Evolutionary conservation across 2,329 filamentous ascomycete species (phyloP).

Genomic region (Aureobasidium uvarum): DNA sequence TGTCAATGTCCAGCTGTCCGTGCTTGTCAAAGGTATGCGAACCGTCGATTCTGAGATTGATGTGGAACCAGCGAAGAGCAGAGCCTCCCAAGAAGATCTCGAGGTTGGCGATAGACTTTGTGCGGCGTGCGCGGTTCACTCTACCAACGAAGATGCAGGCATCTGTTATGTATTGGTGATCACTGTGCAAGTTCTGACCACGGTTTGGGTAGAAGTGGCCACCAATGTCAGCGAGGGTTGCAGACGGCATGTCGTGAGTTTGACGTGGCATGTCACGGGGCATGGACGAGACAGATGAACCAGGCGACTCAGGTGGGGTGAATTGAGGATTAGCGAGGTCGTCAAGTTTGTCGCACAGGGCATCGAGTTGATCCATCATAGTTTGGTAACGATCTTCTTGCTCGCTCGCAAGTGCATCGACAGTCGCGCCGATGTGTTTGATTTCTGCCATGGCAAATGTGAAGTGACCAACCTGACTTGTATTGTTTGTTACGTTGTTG

Average conservation of each 20-base stretch:
- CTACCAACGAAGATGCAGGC: slow-evolving; percentile 5
- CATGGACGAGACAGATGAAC: neutral
- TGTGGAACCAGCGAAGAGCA: slow-evolving; percentile 8
- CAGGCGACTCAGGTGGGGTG: slow-evolving; percentile 14
- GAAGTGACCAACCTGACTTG: neutral
- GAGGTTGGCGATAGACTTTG: slow-evolving; percentile 3
- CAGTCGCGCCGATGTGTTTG: neutral
- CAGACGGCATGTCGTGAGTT: neutral
- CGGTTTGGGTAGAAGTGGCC: slow-evolving; percentile 12
- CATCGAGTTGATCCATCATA: neutral
- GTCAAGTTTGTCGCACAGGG: slow-evolving; percentile 9
- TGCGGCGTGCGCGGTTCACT: slow-evolving; percentile 9
- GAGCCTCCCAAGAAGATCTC: slow-evolving; percentile 16
- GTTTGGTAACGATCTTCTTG: neutral
- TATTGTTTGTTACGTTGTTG: neutral
- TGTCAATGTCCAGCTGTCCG: neutral
- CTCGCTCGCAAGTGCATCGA: neutral
- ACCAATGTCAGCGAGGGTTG: slow-evolving; percentile 11
- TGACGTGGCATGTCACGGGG: neutral
- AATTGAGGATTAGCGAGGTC: neutral
- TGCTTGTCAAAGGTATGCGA: neutral
- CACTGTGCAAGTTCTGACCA: neutral
- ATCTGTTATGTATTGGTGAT: slow-evolving; percentile 3
- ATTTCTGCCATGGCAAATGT: neutral
- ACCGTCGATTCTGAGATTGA: slow-evolving; percentile 1